Percentiles rank a stretch among this genome's conserved stretches.
Evolutionary conservation across 805 yeast species (phyloP).

Genomic region (Nakazawaea pomicola): DNA sequence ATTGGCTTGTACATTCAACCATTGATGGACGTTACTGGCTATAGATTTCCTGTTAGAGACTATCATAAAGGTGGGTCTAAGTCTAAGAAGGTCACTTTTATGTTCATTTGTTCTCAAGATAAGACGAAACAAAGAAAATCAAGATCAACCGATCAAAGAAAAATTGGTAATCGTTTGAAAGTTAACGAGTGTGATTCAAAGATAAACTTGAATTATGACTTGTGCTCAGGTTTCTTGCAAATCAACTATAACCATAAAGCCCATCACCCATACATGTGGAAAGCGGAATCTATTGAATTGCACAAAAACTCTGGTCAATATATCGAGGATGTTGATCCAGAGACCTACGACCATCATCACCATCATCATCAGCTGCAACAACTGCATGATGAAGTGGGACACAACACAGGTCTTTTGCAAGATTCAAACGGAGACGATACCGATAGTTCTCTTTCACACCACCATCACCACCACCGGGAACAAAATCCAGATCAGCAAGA

Average conservation of each 20-base stretch:
- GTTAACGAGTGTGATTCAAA: constrained; percentile 36
- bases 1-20: constrained; percentile 33
- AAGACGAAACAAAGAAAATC: constrained; percentile 36
- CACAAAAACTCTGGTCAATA: constrained; percentile 8
- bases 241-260: constrained; percentile 34
- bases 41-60: constrained; percentile 38
- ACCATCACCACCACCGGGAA: constrained; percentile 4
- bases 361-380: constrained; percentile 7
- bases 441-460: constrained; percentile 7
- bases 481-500: constrained; percentile 1
- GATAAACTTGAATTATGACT: constrained; percentile 32
- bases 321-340: constrained; percentile 11
- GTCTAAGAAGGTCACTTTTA: constrained; percentile 36
- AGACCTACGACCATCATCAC: constrained; percentile 6
- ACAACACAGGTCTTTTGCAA: neutral
- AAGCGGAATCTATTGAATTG: constrained; percentile 16
- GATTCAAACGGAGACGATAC: neutral
- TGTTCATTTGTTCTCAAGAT: constrained; percentile 42
- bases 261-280: constrained; percentile 34
- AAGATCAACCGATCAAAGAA: constrained; percentile 33
- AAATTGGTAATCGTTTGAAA: constrained; percentile 33
- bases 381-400: neutral
- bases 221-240: constrained; percentile 31
- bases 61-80: constrained; percentile 38
- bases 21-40: constrained; percentile 35